Percentiles rank a stretch among this genome's conserved stretches.
Evolutionary conservation across 129 eudicot species (phyloP).

Genomic region (Flaveria brownii): DNA sequence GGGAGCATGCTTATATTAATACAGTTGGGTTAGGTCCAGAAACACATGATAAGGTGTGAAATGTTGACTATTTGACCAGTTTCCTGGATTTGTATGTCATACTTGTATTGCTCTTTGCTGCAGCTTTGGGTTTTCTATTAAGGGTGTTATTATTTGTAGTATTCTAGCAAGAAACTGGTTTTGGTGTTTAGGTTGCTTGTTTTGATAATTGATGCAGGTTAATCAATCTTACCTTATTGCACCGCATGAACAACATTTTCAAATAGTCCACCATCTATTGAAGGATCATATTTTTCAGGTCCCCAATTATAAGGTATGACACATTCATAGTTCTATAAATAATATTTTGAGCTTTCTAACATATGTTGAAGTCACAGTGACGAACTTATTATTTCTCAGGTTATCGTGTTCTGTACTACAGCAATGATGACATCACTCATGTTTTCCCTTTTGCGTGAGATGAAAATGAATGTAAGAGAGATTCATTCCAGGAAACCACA

Average conservation of each 20-base stretch:
- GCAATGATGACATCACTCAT: slow-evolving; percentile 87
- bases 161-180: slow-evolving; percentile 15
- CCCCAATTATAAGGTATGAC: slow-evolving; percentile 70
- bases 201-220: slow-evolving; percentile 50
- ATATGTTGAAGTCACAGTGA: slow-evolving; percentile 8
- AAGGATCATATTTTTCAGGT: slow-evolving; percentile 62
- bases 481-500: slow-evolving; percentile 82
- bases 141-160: not conserved
- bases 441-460: slow-evolving; percentile 72
- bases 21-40: slow-evolving; percentile 72
- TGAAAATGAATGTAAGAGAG: slow-evolving; percentile 86
- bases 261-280: slow-evolving; percentile 65
- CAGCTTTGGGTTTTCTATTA: not conserved
- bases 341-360: not conserved
- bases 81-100: slow-evolving; percentile 16
- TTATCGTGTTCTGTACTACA: slow-evolving; percentile 80
- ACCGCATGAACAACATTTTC: slow-evolving; percentile 78
- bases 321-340: not conserved
- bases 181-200: slow-evolving; percentile 11
- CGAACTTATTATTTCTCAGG: slow-evolving; percentile 43
- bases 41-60: slow-evolving; percentile 63
- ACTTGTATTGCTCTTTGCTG: slow-evolving; percentile 11
- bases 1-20: slow-evolving; percentile 77
- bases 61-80: not conserved
- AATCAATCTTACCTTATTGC: slow-evolving; percentile 72